Evolutionary conservation across 2,329 filamentous ascomycete genomes (phyloP).

Genomic region (Lachnellula hyalina): DNA sequence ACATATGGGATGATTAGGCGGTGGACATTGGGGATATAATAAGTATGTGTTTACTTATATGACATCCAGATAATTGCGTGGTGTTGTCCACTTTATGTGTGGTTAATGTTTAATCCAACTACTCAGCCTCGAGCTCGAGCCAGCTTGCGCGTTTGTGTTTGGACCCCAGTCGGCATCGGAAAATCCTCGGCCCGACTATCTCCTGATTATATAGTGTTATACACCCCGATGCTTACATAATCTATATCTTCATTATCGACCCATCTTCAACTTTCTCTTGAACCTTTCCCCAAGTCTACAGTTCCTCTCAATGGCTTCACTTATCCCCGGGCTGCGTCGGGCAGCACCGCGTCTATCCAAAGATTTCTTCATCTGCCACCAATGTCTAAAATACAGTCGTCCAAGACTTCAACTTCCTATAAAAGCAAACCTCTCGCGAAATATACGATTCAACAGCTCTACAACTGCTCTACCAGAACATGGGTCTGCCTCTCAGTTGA

Average conservation of each 20-base stretch:
- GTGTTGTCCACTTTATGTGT: not conserved
- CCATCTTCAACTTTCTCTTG: conserved; percentile 6
- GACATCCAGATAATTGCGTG: not conserved
- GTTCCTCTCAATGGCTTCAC: conserved; percentile 27
- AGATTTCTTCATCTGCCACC: conserved; percentile 30
- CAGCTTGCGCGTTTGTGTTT: not conserved
- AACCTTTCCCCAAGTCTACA: conserved; percentile 2
- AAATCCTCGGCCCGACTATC: conserved; percentile 3
- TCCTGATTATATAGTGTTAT: not conserved
- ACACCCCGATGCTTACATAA: conserved; percentile 12
- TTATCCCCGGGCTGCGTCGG: conserved; percentile 27
- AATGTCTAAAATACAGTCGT: conserved; percentile 22
- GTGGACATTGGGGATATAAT: not conserved
- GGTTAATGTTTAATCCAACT: not conserved
- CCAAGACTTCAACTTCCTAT: conserved; percentile 15
- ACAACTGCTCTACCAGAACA: conserved; percentile 12
- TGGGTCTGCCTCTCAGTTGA: conserved; percentile 17
- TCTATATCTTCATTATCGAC: conserved; percentile 7
- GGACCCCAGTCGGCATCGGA: not conserved
- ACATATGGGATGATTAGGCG: conserved; percentile 18
- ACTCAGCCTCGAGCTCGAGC: not conserved
- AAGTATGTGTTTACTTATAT: not conserved
- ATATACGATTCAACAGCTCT: conserved; percentile 30
- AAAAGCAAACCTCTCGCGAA: conserved; percentile 18
- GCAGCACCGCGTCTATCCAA: conserved; percentile 24